phyloP scores from a whole-genome alignment of 2,329 filamentous ascomycete species.

The Boeremia exigua region DNA sequence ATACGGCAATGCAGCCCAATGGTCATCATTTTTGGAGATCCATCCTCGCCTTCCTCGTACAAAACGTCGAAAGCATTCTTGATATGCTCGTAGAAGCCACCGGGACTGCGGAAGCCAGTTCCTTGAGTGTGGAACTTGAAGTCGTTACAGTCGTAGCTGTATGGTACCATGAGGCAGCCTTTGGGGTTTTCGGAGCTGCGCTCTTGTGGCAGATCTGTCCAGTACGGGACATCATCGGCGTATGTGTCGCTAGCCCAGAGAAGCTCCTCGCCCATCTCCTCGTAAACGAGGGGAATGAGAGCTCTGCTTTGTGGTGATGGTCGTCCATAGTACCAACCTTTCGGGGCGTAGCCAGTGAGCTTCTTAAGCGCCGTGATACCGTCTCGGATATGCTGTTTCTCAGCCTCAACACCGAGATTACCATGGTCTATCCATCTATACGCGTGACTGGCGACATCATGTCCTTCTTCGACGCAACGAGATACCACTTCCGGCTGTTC shows the following conservation, averaged over 20 bases:
- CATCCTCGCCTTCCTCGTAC: conserved; percentile 57
- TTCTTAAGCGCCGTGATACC: conserved; percentile 6
- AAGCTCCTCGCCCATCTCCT: conserved; percentile 59
- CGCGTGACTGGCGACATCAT: conserved; percentile 59
- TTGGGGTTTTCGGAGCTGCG: conserved; percentile 49
- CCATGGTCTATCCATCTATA: conserved; percentile 61
- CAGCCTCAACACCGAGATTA: conserved; percentile 53
- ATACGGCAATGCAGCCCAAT: conserved; percentile 61
- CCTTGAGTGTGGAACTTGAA: conserved; percentile 55
- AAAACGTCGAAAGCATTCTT: conserved; percentile 62
- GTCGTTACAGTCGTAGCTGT: conserved; percentile 62
- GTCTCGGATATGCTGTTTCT: conserved; percentile 53
- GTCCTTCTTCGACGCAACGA: conserved; percentile 57
- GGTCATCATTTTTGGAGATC: conserved; percentile 58
- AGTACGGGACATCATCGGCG: conserved; percentile 63
- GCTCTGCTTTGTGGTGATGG: conserved; percentile 49
- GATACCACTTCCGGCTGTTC: conserved; percentile 56
- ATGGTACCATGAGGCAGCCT: conserved; percentile 62
- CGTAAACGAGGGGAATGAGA: conserved; percentile 22
- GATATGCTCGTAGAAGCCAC: conserved; percentile 51
- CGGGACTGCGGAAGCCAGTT: conserved; percentile 55
- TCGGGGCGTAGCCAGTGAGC: conserved; percentile 34
- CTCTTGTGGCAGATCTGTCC: conserved; percentile 61
- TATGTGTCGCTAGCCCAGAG: conserved; percentile 60
- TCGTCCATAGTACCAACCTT: conserved; percentile 59